Evolutionary conservation across 257 asterid genomes (phyloP), one percentile per base, ranked within the genome.

Genomic region (Solanum lignicaule): DNA sequence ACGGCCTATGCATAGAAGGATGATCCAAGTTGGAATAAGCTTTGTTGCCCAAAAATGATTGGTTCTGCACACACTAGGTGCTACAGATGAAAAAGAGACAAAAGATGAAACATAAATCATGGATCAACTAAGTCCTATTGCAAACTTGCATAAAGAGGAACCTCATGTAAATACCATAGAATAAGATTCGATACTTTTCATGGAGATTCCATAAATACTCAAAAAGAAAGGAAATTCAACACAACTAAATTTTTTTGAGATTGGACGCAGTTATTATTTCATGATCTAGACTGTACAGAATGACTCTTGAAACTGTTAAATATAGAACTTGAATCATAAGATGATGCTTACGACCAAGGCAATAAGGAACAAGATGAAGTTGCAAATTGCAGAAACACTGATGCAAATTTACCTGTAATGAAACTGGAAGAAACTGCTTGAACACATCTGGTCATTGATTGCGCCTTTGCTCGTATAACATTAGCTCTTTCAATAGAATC

Each of bases 401-500:
- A 86, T 83, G 18, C 79, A 76, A 90, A 88, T 62, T 52, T 94
- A 97, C 99, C 99, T 83, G 98, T 94, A 72, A 93, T 88, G 89
- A 97, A 97, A 87, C 99, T 95, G 88, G 93, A 90, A 86, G 87
- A 91, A 88, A 97, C 91, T 68, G 95, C 93, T 91, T 95, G 98
- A 82, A 97, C 91, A 84, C 88, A 92, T 91, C 93, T 96, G 15
- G 91, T 92, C 93, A 95, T 91, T 71, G 92, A 92, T 48, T 89
- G 93, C 36, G 95, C 93, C 90, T 90, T 94, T 35, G 88, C 89
- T 89, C 98, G 89, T 91, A 97, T 93, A 79, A 95, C 87, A 91
- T 91, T 92, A 65, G 99, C 98, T 91, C 92, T 95, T 91, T 96
- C 98, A 12, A 93, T 93, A 76, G 94, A 92, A 91, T 95, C 99